Percentiles rank a stretch among this genome's conserved stretches.
Evolutionary conservation across 129 eudicot genomes (phyloP).

Genomic region (Smallanthus sonchifolius): DNA sequence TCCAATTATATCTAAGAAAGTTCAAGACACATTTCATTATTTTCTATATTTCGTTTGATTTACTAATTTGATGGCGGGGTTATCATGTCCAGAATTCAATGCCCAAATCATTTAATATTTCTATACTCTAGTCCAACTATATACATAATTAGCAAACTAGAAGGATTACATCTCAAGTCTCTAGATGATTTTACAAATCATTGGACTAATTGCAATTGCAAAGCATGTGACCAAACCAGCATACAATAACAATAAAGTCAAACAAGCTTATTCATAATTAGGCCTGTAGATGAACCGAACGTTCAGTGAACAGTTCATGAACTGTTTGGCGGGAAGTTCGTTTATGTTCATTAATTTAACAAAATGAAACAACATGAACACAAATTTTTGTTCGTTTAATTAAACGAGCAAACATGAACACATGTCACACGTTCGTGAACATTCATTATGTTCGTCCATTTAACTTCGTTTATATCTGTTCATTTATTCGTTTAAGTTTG

Average conservation of each 20-base stretch:
- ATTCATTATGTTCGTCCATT: no score
- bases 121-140: not conserved
- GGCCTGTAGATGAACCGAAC: no score
- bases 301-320: no score
- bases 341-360: no score
- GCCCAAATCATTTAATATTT: constrained; percentile 1
- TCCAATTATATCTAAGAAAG: not conserved
- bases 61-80: not conserved
- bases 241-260: not conserved
- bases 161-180: not conserved
- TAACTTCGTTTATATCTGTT: no score
- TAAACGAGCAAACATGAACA: no score
- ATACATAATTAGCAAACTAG: not conserved
- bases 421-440: no score
- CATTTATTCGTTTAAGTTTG: no score
- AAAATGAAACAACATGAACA: no score
- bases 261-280: not conserved
- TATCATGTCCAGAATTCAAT: constrained; percentile 2
- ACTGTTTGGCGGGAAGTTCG: no score
- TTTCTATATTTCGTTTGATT: not conserved
- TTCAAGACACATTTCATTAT: not conserved
- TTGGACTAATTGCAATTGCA: not conserved
- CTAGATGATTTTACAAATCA: constrained; percentile 3
- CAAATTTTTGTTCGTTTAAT: no score
- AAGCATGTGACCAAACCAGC: not conserved